A percentile compares a stretch with the other conserved stretches of the same genome.
These are phyloP conservation scores for Elaeis guineensis DNA, from an alignment of 176 grass and related monocot genomes.

Conservation along the genomic window DNA sequence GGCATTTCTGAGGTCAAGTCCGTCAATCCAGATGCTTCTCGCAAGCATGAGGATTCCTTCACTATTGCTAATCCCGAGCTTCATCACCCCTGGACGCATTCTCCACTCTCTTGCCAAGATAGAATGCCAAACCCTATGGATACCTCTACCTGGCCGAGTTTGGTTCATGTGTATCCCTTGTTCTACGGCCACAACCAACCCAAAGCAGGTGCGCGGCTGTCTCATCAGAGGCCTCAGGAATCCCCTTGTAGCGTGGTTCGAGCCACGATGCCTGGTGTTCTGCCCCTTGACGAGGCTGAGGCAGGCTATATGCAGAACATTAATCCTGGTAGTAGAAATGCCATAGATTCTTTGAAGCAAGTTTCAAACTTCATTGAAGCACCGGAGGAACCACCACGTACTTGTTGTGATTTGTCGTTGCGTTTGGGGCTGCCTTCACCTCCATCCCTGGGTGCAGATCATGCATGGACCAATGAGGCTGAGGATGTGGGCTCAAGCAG, in stretches of 20 bases:
- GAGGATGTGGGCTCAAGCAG: slow-evolving; percentile 37
- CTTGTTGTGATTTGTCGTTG: slow-evolving; percentile 30
- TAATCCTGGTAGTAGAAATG: slow-evolving; percentile 2
- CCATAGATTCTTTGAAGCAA: slow-evolving; percentile 8
- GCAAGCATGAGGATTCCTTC: not conserved
- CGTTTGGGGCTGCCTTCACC: slow-evolving; percentile 27
- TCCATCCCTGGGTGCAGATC: slow-evolving; percentile 19
- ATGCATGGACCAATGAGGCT: slow-evolving; percentile 23
- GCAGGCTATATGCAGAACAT: not conserved
- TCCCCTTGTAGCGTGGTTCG: not conserved
- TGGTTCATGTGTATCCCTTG: slow-evolving; percentile 14
- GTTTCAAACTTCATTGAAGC: not conserved
- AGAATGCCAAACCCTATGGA: not conserved
- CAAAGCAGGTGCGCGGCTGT: not conserved
- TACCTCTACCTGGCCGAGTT: not conserved
- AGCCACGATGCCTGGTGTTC: not conserved
- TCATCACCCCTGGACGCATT: not conserved
- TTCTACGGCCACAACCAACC: slow-evolving; percentile 10
- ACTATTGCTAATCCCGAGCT: not conserved
- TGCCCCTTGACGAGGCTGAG: not conserved
- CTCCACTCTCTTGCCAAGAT: not conserved
- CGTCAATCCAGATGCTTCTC: slow-evolving; percentile 1
- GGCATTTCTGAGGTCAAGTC: slow-evolving; percentile 1
- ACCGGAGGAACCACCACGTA: not conserved
- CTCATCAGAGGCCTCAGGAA: not conserved